Evolutionary conservation across 1,139 yeast genomes (phyloP).

Genomic region (Zygosaccharomyces pseudobailii): DNA sequence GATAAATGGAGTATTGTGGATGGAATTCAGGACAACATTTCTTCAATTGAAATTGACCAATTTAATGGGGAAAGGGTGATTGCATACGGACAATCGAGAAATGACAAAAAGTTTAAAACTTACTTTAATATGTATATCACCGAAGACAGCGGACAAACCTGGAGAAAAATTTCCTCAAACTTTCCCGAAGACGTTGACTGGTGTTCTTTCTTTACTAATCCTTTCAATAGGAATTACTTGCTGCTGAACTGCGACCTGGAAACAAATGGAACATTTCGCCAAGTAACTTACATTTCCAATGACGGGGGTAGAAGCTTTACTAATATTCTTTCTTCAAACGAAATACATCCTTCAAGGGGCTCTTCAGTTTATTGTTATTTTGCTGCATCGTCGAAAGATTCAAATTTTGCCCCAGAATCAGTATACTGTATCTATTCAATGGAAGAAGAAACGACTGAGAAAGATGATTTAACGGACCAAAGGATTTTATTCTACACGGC

Average conservation of each 20-base stretch:
- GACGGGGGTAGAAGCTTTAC: slow-evolving; percentile 21
- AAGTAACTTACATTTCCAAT: slow-evolving; percentile 7
- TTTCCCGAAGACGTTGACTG: background rate
- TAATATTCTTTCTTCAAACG: slow-evolving; percentile 2
- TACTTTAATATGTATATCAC: slow-evolving; percentile 17
- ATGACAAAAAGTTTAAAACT: background rate
- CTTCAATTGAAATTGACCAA: slow-evolving; percentile 16
- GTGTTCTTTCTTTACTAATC: slow-evolving; percentile 8
- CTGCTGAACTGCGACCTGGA: slow-evolving; percentile 10
- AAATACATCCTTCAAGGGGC: background rate
- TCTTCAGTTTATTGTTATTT: background rate
- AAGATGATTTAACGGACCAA: background rate
- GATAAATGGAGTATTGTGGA: slow-evolving; percentile 17
- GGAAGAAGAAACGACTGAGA: background rate
- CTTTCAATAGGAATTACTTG: slow-evolving; percentile 10
- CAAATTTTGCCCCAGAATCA: slow-evolving; percentile 13
- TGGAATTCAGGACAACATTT: slow-evolving; percentile 7
- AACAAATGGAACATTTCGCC: background rate
- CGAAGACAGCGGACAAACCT: slow-evolving; percentile 25
- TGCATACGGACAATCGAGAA: slow-evolving; percentile 4
- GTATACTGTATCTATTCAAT: slow-evolving; percentile 11
- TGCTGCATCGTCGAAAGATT: slow-evolving; percentile 8
- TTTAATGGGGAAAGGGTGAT: slow-evolving; percentile 23
- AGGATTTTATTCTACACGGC: slow-evolving; percentile 4
- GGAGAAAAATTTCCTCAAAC: slow-evolving; percentile 14